A percentile compares a stretch with the other conserved stretches of the same genome.
phyloP scores from a whole-genome alignment of 441 rosid species.

The Lagerstroemia fauriei region DNA sequence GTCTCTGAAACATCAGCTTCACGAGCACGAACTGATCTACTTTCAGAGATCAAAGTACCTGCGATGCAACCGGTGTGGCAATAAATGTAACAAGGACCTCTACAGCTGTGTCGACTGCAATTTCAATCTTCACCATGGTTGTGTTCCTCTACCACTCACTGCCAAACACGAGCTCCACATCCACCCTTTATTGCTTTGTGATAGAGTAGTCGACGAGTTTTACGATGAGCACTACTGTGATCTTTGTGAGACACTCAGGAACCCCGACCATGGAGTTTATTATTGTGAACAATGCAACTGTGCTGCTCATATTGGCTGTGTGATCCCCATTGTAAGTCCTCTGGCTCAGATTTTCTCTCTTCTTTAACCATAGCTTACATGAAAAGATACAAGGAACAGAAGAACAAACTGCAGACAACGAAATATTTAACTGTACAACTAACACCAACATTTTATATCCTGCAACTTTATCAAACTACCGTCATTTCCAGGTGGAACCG shows the following conservation, averaged over 20 bases:
- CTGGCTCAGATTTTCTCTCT: too few relatives aligned
- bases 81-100: neutral
- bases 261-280: constrained; percentile 9
- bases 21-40: neutral
- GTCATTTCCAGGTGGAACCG: neutral
- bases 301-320: constrained; percentile 1
- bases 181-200: neutral
- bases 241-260: neutral
- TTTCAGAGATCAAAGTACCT: neutral
- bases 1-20: neutral
- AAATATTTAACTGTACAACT: too few relatives aligned
- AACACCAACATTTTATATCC: too few relatives aligned
- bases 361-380: too few relatives aligned
- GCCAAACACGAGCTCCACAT: neutral
- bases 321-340: neutral
- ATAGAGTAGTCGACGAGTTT: neutral
- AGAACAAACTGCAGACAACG: too few relatives aligned
- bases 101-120: constrained; percentile 4
- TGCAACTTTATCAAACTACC: too few relatives aligned
- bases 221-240: neutral
- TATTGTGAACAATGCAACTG: neutral
- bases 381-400: neutral
- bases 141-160: neutral
- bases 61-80: neutral
- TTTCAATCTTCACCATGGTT: constrained; percentile 8